Evolutionary conservation across 345 rosid genomes (phyloP).

Genomic region (Populus ilicifolia): DNA sequence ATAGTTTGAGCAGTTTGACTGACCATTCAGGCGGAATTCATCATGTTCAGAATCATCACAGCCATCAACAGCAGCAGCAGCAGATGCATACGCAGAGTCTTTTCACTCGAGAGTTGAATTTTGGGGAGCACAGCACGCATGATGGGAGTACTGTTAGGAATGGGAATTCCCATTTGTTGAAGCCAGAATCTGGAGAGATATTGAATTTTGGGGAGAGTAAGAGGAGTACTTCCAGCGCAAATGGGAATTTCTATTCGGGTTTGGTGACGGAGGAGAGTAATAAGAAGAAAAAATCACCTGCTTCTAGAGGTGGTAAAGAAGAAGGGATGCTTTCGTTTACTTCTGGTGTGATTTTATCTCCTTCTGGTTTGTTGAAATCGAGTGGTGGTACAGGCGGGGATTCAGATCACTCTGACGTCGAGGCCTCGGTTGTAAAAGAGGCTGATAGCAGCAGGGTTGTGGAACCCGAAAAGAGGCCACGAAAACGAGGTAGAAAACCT

Average conservation of each 20-base stretch:
- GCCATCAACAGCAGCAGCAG: conserved; percentile 28
- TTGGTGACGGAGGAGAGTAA: conserved; percentile 49
- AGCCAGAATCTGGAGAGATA: conserved; percentile 75
- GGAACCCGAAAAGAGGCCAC: conserved; percentile 77
- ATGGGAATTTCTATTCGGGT: conserved; percentile 48
- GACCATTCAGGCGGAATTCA: conserved; percentile 36
- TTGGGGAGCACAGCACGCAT: conserved; percentile 46
- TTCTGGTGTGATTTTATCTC: conserved; percentile 56
- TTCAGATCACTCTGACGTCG: conserved; percentile 91
- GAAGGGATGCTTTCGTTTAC: conserved; percentile 85
- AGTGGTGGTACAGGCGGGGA: conserved; percentile 56
- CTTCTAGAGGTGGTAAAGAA: conserved; percentile 64
- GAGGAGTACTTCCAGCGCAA: conserved; percentile 41
- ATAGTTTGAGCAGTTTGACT: conserved; percentile 46
- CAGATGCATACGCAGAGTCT: conserved; percentile 36
- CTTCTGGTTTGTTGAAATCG: conserved; percentile 53
- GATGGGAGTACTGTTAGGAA: conserved; percentile 42
- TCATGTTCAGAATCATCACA: conserved; percentile 27
- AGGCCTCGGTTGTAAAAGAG: conserved; percentile 79
- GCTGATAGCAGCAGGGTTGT: conserved; percentile 53
- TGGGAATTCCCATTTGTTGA: conserved; percentile 47
- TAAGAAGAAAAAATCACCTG: conserved; percentile 59
- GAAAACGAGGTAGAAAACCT: conserved; percentile 91
- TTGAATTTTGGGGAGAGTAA: conserved; percentile 73
- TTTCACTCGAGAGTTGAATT: conserved; percentile 61